Conservation (phyloP, 2,329 filamentous ascomycete genomes). For the Tolypocladium pustulatum region DNA sequence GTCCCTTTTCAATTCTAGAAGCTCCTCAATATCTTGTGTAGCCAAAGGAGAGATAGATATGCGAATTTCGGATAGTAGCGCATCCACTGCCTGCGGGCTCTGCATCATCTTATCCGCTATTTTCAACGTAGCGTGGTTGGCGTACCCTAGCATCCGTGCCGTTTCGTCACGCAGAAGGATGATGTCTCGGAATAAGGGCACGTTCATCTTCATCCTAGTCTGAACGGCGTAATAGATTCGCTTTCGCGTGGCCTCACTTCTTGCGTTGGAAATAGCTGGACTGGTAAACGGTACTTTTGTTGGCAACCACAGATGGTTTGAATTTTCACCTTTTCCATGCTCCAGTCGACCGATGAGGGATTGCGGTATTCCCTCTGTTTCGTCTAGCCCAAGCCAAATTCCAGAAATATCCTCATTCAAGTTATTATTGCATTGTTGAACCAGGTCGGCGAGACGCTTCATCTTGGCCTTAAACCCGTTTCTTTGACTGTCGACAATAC, state of each 20-base stretch:
- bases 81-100: not conserved
- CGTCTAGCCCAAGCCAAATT: not conserved
- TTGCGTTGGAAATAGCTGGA: not conserved
- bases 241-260: not conserved
- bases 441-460: not conserved
- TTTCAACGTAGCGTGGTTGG: not conserved
- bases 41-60: not conserved
- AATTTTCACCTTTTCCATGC: not conserved
- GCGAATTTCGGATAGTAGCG: not conserved
- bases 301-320: not conserved
- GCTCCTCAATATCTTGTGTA: not conserved
- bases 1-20: not conserved
- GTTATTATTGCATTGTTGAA: not conserved
- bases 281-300: not conserved
- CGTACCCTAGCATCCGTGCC: not conserved
- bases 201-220: not conserved
- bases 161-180: not conserved
- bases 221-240: not conserved
- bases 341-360: not conserved
- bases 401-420: not conserved
- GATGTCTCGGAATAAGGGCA: not conserved
- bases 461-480: not conserved
- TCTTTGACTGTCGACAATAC: not conserved
- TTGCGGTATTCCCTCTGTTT: not conserved
- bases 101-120: not conserved